Base-by-base conservation (phyloP, 1,284 basidiomycete genomes). In the Coniophora puteana region DNA sequence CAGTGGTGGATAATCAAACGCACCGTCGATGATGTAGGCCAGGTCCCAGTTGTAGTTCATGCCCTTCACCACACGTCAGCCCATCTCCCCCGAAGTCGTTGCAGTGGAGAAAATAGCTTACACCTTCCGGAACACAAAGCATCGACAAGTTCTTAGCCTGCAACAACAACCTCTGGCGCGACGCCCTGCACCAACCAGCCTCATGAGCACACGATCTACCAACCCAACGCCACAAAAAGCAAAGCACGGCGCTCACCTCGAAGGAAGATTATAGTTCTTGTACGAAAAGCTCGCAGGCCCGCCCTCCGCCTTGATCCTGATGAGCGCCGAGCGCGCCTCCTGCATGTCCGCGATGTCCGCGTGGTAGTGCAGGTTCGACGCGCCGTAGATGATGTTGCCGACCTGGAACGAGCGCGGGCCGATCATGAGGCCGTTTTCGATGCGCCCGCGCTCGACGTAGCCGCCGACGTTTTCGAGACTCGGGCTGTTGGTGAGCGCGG, bases 11-110 rank as follows among this genome's bases (percentile, higher is more conserved):
- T n/a, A n/a, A 13, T 17, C 28, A 8, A 8, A 48, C 64, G 47
- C 48, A 77, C 83, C 83, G 51, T 86, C 83, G 18, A 82, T 61
- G 39, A 87, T 83, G 50, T 85, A 87, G 0, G 83, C 84, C 49
- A 78, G 58, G 50, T 86, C 81, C 84, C 84, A 87, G 48, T 86
- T 83, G 27, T 68, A 76, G 51, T 83, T 84, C 80, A 83, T 83
- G 7, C 83, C 83, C 72, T 74, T 25, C 3, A 36, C 14, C 8
- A 8, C 6, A 5, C 30, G 35, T 42, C 5, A 38, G n/a, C n/a
- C 24, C 27, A n/a, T 20, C 2, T 24, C 22, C 13, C 14, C 5
- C 17, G 25, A 16, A 0, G 17, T 25, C 24, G 8, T 11, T 5
- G 20, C n/a, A n/a, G 17, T 24, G 31, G 14, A 36, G 3, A 28